A percentile compares a stretch with the other conserved stretches of the same genome.
Conservation (phyloP, 2,329 filamentous ascomycete genomes). For the Sodiomyces alkalinus region DNA sequence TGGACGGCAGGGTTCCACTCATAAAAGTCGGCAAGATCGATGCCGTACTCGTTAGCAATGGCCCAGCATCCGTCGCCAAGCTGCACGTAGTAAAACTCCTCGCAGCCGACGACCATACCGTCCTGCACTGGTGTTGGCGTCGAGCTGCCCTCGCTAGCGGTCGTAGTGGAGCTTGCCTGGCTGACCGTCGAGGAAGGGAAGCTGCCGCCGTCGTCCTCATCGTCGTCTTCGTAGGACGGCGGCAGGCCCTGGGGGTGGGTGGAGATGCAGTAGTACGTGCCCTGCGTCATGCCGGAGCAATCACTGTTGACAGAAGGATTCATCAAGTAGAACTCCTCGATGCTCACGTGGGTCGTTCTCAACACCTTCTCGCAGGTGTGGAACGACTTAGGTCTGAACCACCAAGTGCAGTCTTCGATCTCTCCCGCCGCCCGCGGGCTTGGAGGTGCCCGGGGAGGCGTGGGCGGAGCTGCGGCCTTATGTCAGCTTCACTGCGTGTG, state of each 20-base stretch:
- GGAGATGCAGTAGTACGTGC: background rate
- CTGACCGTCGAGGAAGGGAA: too few species aligned
- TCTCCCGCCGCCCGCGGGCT: background rate
- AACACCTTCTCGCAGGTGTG: background rate
- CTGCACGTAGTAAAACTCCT: constrained; percentile 6
- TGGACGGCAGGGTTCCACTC: constrained; percentile 4
- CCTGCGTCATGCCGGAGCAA: background rate
- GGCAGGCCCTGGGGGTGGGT: background rate
- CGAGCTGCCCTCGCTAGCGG: too few species aligned
- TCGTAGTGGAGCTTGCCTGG: too few species aligned
- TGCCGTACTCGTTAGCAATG: constrained; percentile 2
- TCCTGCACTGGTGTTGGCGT: constrained; percentile 1
- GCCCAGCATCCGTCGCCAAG: constrained; percentile 2
- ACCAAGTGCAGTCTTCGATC: background rate
- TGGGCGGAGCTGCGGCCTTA: too few species aligned
- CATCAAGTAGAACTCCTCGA: background rate
- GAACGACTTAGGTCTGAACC: background rate
- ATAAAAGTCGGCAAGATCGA: constrained; percentile 1
- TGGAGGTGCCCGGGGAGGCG: background rate
- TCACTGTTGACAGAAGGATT: background rate
- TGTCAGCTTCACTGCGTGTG: too few species aligned
- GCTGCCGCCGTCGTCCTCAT: background rate
- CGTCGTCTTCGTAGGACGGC: background rate
- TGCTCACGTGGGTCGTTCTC: background rate
- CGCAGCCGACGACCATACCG: constrained; percentile 7